phyloP scores from a whole-genome alignment of 495 filamentous ascomycete genomes.

The Daldinia caldariorum region DNA sequence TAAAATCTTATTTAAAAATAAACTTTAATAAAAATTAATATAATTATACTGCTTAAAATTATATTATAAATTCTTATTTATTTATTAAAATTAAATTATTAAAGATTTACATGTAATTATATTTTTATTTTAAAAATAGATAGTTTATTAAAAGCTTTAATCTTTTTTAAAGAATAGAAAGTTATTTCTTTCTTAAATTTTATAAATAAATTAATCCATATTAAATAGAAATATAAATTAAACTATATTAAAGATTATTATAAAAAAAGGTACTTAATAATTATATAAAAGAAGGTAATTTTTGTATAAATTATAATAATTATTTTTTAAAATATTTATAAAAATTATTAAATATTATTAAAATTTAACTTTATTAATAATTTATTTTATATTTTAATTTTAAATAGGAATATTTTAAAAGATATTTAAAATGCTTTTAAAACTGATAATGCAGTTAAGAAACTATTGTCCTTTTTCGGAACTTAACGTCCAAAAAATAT shows the following conservation, averaged over 20 bases:
- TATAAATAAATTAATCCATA: too few species aligned
- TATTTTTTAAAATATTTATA: not conserved
- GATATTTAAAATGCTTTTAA: not conserved
- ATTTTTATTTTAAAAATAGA: not conserved
- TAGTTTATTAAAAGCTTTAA: too few species aligned
- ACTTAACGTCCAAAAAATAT: not conserved
- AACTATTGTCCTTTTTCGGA: not conserved
- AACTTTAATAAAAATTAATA: conserved; percentile 5
- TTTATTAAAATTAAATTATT: not conserved
- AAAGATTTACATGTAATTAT: not conserved
- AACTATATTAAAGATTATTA: too few species aligned
- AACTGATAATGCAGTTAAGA: not conserved
- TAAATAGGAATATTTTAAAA: too few species aligned
- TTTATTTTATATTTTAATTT: too few species aligned
- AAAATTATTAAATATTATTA: not conserved
- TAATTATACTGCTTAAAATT: not conserved
- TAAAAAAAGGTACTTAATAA: too few species aligned
- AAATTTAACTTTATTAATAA: not conserved
- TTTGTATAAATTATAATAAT: not conserved
- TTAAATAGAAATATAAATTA: too few species aligned
- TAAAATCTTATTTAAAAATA: conserved; percentile 7
- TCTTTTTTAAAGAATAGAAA: too few species aligned
- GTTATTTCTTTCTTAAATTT: too few species aligned
- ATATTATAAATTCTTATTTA: not conserved
- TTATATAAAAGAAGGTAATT: too few species aligned